A percentile compares a stretch with the other conserved stretches of the same genome.
Conservation (phyloP, 305 asterid species). For the Fraxinus baroniana region DNA sequence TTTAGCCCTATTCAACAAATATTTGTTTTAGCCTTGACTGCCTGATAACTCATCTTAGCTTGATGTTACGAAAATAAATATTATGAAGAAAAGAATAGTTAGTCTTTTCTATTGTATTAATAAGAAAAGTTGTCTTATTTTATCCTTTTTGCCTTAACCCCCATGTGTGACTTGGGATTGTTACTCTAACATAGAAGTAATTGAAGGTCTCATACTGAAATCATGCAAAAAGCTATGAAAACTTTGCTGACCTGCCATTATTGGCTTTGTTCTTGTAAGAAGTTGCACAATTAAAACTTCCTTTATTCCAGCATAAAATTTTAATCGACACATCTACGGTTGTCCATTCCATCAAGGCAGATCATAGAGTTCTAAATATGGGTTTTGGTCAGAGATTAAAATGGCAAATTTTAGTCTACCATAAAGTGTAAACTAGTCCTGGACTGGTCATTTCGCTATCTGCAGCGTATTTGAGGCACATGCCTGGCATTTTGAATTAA, state of each 20-base stretch:
- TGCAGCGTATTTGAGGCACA: conserved; percentile 19
- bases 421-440: conserved; percentile 1
- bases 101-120: not conserved
- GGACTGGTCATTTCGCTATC: conserved; percentile 5
- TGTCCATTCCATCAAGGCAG: not conserved
- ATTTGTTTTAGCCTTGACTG: no score
- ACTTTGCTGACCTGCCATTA: not conserved
- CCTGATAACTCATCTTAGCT: not conserved
- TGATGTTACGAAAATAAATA: not conserved
- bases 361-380: not conserved
- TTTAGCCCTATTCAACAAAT: no score
- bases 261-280: not conserved
- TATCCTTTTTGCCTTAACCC: not conserved
- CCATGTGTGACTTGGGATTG: not conserved
- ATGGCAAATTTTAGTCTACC: not conserved
- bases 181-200: not conserved
- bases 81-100: not conserved
- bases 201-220: not conserved
- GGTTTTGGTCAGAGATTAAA: not conserved
- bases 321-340: not conserved
- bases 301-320: not conserved
- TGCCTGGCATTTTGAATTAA: conserved; percentile 13
- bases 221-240: not conserved
- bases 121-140: not conserved
- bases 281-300: not conserved